Base-by-base conservation (phyloP, 2,329 filamentous ascomycete genomes). In the Plectosphaerella plurivora region DNA sequence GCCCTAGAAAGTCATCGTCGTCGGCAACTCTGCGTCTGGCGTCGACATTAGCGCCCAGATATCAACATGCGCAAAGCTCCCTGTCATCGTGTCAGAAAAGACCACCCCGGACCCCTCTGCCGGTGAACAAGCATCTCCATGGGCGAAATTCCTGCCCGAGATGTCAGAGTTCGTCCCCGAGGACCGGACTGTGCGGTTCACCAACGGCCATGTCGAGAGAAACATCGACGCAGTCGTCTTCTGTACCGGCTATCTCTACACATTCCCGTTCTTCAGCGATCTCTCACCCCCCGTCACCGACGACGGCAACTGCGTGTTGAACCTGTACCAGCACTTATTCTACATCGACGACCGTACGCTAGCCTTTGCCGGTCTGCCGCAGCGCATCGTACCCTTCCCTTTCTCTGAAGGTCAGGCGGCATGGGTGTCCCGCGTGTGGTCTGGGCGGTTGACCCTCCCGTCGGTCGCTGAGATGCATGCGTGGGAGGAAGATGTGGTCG, bases 221-320 rank as follows among this genome's bases (percentile, higher is more conserved):
- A 73, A 84, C 35, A 69, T 97, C 52, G 92, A 97, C 62, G 80
- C 83, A 1, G 73, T 97, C 6, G 66, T 97, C 25, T 97, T 93
- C 68, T 92, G 89, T 66, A 97, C 93, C 0, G 93, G 93, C 0
- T 97, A 95, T 62, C 81, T 96, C 52, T 96, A 89, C 69, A 85
- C 86, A 5, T 88, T 88, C 53, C 91, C 91, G 0, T 97, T 96
- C 63, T 65, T 87, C 5, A 65, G 66, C 12, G 64, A 69, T 3
- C 58, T 81, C 5, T 45, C 59, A 1, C 63, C 83, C 1, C 67
- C 76, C 0, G 62, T 86, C 5, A 75, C 87, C 25, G 79, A 76
- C 0, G 77, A 82, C 45, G 88, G 88, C 2, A 74, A 73, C 45
- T 74, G 82, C 47, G 81, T 84, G 0, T 67, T 78, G 41, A 76